Conservation (phyloP, 768 basidiomycete genomes). For the Suillus variegatus region DNA sequence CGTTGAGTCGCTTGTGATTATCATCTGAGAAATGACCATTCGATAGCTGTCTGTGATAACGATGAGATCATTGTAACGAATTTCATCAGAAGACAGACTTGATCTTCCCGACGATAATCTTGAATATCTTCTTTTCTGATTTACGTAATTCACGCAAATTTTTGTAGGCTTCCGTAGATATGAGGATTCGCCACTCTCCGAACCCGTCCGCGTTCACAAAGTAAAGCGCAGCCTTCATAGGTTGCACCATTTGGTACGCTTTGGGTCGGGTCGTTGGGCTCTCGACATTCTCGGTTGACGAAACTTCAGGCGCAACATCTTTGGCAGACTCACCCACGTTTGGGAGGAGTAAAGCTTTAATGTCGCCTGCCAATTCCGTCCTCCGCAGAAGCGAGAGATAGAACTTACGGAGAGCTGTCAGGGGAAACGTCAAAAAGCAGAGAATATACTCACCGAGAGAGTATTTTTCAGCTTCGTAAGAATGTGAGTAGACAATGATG, state of each 20-base stretch:
- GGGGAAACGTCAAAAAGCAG: background rate
- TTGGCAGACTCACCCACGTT: constrained; percentile 1
- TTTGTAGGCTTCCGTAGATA: constrained; percentile 50
- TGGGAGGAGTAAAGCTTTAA: constrained; percentile 8
- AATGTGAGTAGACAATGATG: constrained; percentile 17
- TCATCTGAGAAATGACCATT: constrained; percentile 67
- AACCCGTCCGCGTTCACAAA: constrained; percentile 58
- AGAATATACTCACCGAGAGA: constrained; percentile 28
- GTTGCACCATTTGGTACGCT: constrained; percentile 50
- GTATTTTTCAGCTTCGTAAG: constrained; percentile 24
- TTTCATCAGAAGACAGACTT: constrained; percentile 39
- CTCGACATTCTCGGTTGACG: constrained; percentile 3
- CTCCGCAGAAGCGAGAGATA: constrained; percentile 25
- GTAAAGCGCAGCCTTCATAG: constrained; percentile 61
- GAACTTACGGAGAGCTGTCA: constrained; percentile 16
- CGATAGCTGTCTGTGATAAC: constrained; percentile 57
- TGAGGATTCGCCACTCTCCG: constrained; percentile 63
- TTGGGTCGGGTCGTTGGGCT: constrained; percentile 11
- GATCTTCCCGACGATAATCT: constrained; percentile 67
- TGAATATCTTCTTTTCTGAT: constrained; percentile 47
- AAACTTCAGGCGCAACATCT: background rate
- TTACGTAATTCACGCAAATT: constrained; percentile 50
- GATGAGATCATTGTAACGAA: background rate
- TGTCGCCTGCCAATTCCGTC: constrained; percentile 13
- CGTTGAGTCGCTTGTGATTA: constrained; percentile 63